A percentile compares a stretch with the other conserved stretches of the same genome.
phyloP scores from a whole-genome alignment of 768 basidiomycete genomes.

The Xanthoconium stramineum region DNA sequence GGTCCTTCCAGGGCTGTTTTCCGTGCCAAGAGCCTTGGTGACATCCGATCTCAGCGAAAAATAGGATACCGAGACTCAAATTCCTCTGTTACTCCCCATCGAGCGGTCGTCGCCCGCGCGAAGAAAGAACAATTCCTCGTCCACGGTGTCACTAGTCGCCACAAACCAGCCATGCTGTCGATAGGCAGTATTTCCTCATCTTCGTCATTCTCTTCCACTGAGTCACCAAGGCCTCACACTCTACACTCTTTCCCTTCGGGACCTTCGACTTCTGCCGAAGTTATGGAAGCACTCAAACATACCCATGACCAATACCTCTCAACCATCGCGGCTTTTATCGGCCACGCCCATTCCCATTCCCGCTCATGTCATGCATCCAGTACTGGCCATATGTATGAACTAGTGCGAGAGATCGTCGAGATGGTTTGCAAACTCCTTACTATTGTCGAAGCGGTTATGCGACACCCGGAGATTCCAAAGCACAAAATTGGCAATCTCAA shows the following conservation, averaged over 20 bases:
- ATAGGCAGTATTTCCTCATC: constrained; percentile 70
- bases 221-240: constrained; percentile 43
- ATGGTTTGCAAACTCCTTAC: constrained; percentile 88
- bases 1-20: constrained; percentile 30
- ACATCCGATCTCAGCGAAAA: constrained; percentile 39
- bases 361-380: constrained; percentile 88
- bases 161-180: constrained; percentile 48
- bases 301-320: constrained; percentile 91
- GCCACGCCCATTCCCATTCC: constrained; percentile 92
- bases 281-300: constrained; percentile 71
- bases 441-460: constrained; percentile 85
- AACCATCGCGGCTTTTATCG: constrained; percentile 95
- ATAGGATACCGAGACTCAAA: constrained; percentile 37
- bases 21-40: constrained; percentile 53
- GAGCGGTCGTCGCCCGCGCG: constrained; percentile 23
- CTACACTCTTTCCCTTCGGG: constrained; percentile 67
- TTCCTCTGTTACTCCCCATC: constrained; percentile 35
- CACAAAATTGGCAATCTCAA: constrained; percentile 64
- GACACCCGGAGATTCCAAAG: constrained; percentile 65
- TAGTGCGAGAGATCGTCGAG: constrained; percentile 93
- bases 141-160: constrained; percentile 37
- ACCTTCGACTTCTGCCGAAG: constrained; percentile 62
- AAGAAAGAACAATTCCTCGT: constrained; percentile 40
- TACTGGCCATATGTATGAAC: constrained; percentile 90
- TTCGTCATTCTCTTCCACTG: constrained; percentile 66